Evolutionary conservation across 345 rosid species (phyloP).

Genomic region (Trapa bicornis): DNA sequence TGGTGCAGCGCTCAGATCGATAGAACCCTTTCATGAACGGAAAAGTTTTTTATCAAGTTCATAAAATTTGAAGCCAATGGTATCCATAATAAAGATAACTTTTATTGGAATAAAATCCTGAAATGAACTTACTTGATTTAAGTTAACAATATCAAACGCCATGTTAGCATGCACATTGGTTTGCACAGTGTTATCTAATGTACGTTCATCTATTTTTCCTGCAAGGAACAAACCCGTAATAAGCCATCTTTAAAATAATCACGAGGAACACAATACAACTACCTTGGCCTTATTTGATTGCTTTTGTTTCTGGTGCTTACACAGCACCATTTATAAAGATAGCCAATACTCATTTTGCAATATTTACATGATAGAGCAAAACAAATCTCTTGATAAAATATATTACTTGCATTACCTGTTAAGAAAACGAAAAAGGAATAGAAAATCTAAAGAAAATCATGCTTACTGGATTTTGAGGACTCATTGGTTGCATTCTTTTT

Average conservation of each 20-base stretch:
- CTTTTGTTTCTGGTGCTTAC: background rate
- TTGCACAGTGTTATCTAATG: slow-evolving; percentile 3
- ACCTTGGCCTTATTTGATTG: background rate
- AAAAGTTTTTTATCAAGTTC: background rate
- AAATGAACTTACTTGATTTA: slow-evolving; percentile 4
- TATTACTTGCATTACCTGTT: background rate
- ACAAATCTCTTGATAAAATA: background rate
- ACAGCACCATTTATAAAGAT: background rate
- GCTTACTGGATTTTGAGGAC: slow-evolving; percentile 6
- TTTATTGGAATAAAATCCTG: background rate
- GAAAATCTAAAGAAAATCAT: background rate
- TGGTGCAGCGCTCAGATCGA: slow-evolving; percentile 5
- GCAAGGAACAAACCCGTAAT: background rate
- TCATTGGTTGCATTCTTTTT: slow-evolving; percentile 3
- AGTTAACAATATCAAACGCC: slow-evolving; percentile 3
- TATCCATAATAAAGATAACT: background rate
- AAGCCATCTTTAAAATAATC: background rate
- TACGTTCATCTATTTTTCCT: slow-evolving; percentile 2
- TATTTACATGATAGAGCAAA: background rate
- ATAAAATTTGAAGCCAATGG: background rate
- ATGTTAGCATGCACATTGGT: slow-evolving; percentile 2
- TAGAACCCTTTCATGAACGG: background rate
- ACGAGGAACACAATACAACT: background rate
- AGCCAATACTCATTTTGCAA: background rate
- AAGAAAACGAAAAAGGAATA: background rate